Evolutionary conservation across 2,329 filamentous ascomycete genomes (phyloP), one percentile per base, ranked within the genome.

Genomic region (Phialocephala subalpina): DNA sequence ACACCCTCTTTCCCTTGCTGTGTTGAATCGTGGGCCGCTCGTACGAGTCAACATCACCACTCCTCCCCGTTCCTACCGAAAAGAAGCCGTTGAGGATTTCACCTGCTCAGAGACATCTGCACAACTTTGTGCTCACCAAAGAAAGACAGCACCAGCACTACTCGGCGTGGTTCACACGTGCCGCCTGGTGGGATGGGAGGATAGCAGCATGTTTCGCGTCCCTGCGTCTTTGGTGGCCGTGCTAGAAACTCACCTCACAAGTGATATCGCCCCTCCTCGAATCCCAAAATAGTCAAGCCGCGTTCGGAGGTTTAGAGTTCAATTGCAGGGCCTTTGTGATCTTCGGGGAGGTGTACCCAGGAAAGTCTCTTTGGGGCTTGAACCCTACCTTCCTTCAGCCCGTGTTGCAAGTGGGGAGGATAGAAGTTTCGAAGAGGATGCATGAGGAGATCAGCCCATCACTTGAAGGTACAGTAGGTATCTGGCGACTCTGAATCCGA

Each of bases 231-330:
- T 33, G 25, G 49, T 53, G 49, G 49, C 25, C 27, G 49, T 33
- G 49, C 49, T 53, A 29, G 49, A 33, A 29, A 11, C 25, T 33
- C 49, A 53, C 49, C n/a, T 53, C 49, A 53, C 49, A 53, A 33
- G 11, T 22, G 11, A 49, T n/a, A 49, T 22, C 45, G 45, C 45
- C 20, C 45, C 2, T 49, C n/a, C 18, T n/a, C n/a, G 11, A 49
- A n/a, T 11, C 20, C n/a, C 3, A 22, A 25, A 49, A 6, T 49
- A 14, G 11, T 20, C 45, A 49, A 25, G 6, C 45, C 18, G n/a
- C 29, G 29, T 33, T 33, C 14, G 38, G 38, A 42, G 14, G 3
- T 53, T 27, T 53, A 29, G 49, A 53, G 49, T 53, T 53, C 49
- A 33, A 33, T 53, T 33, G 49, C 49, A 33, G 47, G 22, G 25